Conservation (phyloP, 2,329 filamentous ascomycete genomes). For the Alternaria atra region DNA sequence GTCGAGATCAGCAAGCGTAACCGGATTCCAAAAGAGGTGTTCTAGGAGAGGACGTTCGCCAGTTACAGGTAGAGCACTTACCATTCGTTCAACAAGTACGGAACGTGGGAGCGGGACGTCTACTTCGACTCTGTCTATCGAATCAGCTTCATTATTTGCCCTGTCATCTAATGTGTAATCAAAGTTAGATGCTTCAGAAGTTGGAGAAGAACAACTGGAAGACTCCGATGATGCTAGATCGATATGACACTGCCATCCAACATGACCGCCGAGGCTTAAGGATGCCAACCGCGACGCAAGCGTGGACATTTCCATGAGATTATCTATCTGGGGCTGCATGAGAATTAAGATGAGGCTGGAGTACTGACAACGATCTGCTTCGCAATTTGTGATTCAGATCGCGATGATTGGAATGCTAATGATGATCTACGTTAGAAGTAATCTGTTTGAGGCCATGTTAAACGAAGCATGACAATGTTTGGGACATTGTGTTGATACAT, state of each 20-base stretch:
- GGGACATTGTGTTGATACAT: neutral
- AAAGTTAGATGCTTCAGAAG: neutral
- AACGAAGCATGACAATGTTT: neutral
- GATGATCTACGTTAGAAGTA: neutral
- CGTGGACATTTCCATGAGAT: neutral
- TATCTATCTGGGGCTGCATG: neutral
- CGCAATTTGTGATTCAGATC: neutral
- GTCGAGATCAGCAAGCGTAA: constrained; percentile 9
- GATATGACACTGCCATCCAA: neutral
- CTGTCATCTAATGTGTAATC: neutral
- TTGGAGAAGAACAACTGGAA: neutral
- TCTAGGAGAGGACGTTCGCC: neutral
- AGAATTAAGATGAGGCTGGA: neutral
- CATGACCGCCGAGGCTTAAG: neutral
- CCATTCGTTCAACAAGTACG: neutral
- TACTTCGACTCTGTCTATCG: neutral
- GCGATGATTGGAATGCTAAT: neutral
- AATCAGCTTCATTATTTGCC: neutral
- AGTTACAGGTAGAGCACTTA: neutral
- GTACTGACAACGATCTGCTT: neutral
- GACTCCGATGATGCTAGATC: constrained; percentile 5
- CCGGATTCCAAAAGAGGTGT: constrained; percentile 1
- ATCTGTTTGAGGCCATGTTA: neutral
- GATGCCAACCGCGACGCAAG: neutral
- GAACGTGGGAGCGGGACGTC: too few relatives aligned